Evolutionary conservation across 805 yeast genomes (phyloP).

Genomic region (Candida ovalis): DNA sequence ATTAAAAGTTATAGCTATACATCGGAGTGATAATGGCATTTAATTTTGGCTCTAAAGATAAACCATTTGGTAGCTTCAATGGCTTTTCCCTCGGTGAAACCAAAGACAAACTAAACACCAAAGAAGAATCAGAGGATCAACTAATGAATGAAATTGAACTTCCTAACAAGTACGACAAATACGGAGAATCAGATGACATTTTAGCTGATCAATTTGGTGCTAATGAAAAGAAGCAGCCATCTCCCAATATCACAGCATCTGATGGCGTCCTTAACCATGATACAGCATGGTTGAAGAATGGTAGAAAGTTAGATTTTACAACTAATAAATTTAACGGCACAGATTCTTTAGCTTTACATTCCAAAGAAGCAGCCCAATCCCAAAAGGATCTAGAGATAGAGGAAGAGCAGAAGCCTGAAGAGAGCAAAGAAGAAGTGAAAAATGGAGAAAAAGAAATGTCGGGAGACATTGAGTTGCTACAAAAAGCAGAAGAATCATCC

Average conservation of each 20-base stretch:
- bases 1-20: background rate
- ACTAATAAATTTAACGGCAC: conserved; percentile 41
- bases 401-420: too few species aligned
- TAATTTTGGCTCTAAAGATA: background rate
- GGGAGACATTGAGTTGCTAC: too few species aligned
- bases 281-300: conserved; percentile 30
- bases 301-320: conserved; percentile 40
- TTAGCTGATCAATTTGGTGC: conserved; percentile 18
- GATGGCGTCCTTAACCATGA: conserved; percentile 33
- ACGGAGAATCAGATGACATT: conserved; percentile 16
- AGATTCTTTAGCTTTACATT: conserved; percentile 38
- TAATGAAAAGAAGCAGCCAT: conserved; percentile 24
- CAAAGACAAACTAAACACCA: background rate
- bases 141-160: conserved; percentile 12
- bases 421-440: background rate
- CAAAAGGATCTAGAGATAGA: conserved; percentile 13
- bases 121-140: conserved; percentile 10
- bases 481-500: too few species aligned
- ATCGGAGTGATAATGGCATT: background rate
- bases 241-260: conserved; percentile 31
- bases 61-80: background rate
- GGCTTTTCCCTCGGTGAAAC: background rate
- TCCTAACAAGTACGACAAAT: conserved; percentile 21
- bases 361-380: conserved; percentile 6
- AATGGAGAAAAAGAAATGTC: background rate